Base-by-base conservation (phyloP, 805 yeast genomes). In the Candida corydali region DNA sequence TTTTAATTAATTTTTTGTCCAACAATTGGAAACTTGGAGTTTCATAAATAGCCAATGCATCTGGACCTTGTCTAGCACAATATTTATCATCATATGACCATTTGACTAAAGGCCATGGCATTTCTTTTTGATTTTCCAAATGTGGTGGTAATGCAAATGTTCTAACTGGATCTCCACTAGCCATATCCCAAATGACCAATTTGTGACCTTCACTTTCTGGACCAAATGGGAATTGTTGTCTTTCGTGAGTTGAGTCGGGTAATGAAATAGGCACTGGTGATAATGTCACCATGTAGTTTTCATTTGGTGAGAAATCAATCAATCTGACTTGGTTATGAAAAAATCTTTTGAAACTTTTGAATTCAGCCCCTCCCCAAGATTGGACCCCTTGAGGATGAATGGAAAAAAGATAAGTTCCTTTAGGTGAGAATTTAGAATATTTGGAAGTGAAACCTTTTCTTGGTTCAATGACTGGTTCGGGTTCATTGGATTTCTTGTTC, bases 71-170 rank as follows among this genome's bases (percentile, higher is more conserved):
- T 69, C 98, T 83, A 38, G 96, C 98, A 68, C 95, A 86, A 71
- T 80, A 93, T 61, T 78, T 80, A 64, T 86, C 95, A 65, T 93
- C 94, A 52, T 68, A 73, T 30, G 97, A 86, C 98, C 98, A 93
- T 67, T 88, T 88, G 60, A 93, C 81, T 53, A 91, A 77, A 33
- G 98, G 98, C 98, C 98, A 93, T 43, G 83, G 79, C 80, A 80
- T 76, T 73, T 78, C 65, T 75, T 78, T 63, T 75, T 75, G 73
- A 26, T 72, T 66, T 54, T 80, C 81, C 55, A 82, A 68, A 54
- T 77, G 72, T 43, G 86, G 85, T 41, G 91, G 86, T 53, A 91
- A 71, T 20, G 96, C 94, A 75, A 93, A 91, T 11, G 97, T 85
- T 60, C 95, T 80, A 44, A 80, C 78, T 33, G 91, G 86, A 45